Evolutionary conservation across 176 grass and related monocot species (phyloP), one percentile per base, ranked within the genome.

Genomic region (Rhynchospora tenuis): DNA sequence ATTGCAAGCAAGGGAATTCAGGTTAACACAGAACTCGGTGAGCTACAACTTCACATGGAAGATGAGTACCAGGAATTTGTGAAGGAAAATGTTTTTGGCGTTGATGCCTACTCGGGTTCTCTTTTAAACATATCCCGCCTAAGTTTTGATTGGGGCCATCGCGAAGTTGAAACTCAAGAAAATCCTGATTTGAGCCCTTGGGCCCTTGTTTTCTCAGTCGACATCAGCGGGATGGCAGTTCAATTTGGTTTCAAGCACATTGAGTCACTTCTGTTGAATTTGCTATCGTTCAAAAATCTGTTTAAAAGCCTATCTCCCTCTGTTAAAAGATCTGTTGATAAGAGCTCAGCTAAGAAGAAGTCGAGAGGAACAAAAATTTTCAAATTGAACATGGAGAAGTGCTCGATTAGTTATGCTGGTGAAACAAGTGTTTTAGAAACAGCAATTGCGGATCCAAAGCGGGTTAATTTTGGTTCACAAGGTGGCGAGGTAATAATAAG

Each of bases 381-480:
- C 64, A 95, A 99, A 93, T 74, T 99, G 76, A 95, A 86, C 65
- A 84, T 99, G 86, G 89, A 99, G 60, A 99, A 99, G 69, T 89
- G 90, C 14, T 95, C 96, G 64, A 83, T 93, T 88, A 89, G 73
- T 59, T 99, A 99, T 83, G 86, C 88, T 88, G 89, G 91, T 88
- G 96, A 95, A 63, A 74, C 81, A 59, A 87, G 73, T 84, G 85
- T 90, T 89, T 72, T 93, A 87, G 92, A 93, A 81, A 93, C 94
- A 82, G 67, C 89, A 86, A 85, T 99, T 81, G 89, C 89, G 43
- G 96, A 99, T 85, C 96, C 96, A 60, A 99, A 99, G 81, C 92
- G 93, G 44, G 96, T 99, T 20, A 99, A 99, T 88, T 99, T 93
- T 88, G 96, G 96, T 78, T 93, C 96, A 86, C 96, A 95, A 88